Percentiles rank a stretch among this genome's conserved stretches.
Evolutionary conservation across 2,329 filamentous ascomycete genomes (phyloP).

Genomic region (Alternaria sp.): DNA sequence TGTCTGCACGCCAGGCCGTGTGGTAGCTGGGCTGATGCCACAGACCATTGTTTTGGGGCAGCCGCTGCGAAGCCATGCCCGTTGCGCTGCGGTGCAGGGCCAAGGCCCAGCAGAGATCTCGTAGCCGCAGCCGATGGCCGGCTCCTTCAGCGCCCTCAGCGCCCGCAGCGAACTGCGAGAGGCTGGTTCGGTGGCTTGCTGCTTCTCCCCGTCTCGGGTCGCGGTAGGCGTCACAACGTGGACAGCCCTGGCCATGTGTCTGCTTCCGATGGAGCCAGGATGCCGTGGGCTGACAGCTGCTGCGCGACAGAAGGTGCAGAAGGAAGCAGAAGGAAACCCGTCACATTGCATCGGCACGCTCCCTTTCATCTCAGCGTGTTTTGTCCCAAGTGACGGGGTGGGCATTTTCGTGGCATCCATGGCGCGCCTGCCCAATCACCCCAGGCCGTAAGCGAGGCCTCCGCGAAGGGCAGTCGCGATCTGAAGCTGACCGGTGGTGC

Average conservation of each 20-base stretch:
- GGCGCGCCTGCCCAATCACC: constrained; percentile 27
- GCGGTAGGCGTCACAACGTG: constrained; percentile 33
- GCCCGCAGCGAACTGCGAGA: constrained; percentile 5
- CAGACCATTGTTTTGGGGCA: constrained; percentile 33
- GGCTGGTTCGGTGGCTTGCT: constrained; percentile 28
- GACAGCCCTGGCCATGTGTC: constrained; percentile 14
- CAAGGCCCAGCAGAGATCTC: constrained; percentile 27
- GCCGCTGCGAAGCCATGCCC: constrained; percentile 29
- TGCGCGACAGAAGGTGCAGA: constrained; percentile 10
- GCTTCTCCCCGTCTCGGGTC: constrained; percentile 25
- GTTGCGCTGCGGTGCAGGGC: constrained; percentile 21
- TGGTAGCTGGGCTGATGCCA: constrained; percentile 27
- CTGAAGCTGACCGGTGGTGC: constrained; percentile 13
- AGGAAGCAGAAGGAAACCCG: background rate
- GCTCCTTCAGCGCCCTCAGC: constrained; percentile 22
- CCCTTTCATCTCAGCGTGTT: constrained; percentile 28
- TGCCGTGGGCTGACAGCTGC: constrained; percentile 9
- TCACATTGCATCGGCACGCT: constrained; percentile 13
- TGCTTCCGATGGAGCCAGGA: constrained; percentile 1
- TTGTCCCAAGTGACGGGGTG: constrained; percentile 15
- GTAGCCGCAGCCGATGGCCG: constrained; percentile 32
- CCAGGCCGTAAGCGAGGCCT: constrained; percentile 27
- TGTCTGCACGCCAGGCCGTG: constrained; percentile 25
- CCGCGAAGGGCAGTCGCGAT: constrained; percentile 17
- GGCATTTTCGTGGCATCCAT: constrained; percentile 24